Percentiles rank a stretch among this genome's conserved stretches.
These are phyloP conservation scores for Vitis rotundifolia DNA, from an alignment of 164 flowering plant genomes.

Conservation along the genomic window DNA sequence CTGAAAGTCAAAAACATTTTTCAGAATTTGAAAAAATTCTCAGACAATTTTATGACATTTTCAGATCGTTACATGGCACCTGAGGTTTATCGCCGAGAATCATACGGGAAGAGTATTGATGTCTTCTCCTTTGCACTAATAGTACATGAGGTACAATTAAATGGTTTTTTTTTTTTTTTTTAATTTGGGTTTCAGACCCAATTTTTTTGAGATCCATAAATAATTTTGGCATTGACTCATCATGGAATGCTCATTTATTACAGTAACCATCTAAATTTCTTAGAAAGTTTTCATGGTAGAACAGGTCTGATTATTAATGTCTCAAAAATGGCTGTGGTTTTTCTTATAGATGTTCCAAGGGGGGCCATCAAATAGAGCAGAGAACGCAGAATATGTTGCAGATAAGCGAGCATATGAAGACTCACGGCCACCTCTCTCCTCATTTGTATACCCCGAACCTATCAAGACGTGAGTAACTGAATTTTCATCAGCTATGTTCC, in stretches of 20 bases:
- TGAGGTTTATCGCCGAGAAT: constrained; percentile 65
- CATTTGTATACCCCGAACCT: constrained; percentile 44
- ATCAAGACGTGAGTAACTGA: constrained; percentile 40
- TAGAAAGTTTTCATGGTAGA: no score
- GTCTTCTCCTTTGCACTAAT: constrained; percentile 66
- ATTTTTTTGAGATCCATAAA: no score
- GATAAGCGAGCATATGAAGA: constrained; percentile 68
- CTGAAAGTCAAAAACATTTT: not conserved
- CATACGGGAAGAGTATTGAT: constrained; percentile 68
- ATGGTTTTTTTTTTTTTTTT: not conserved
- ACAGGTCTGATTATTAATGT: no score
- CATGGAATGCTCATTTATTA: no score
- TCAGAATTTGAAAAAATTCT: not conserved
- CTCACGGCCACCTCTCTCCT: constrained; percentile 53
- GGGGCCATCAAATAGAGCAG: constrained; percentile 48
- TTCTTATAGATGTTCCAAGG: constrained; percentile 56
- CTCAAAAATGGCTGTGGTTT: not conserved
- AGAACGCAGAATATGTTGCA: constrained; percentile 46
- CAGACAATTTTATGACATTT: constrained; percentile 6
- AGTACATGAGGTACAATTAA: constrained; percentile 48
- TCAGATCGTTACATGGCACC: constrained; percentile 75
- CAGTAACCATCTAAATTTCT: no score
- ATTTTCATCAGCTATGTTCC: not conserved
- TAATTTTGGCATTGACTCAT: no score
- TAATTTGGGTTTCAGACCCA: not conserved